Evolutionary conservation across 495 filamentous ascomycete species (phyloP), one percentile per base, ranked within the genome.

Genomic region (Sphaerosporella brunnea): DNA sequence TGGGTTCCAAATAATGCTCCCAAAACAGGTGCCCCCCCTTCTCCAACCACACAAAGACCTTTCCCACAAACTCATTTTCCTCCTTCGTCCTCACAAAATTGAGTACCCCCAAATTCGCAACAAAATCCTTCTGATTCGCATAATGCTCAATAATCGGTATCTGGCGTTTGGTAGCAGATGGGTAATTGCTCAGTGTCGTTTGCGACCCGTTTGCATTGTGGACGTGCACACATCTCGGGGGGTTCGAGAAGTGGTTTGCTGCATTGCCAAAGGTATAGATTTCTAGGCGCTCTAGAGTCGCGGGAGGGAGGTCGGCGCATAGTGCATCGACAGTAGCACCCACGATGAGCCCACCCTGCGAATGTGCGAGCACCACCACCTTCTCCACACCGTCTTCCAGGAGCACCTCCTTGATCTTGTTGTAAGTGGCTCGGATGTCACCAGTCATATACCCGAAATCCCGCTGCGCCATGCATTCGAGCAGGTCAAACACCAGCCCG

Each of bases 191-290:
- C 2, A 46, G 24, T 10, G 43, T 23, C 48, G 53, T 11, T 48
- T 44, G 10, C 46, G 30, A 41, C 8, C 35, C 32, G 30, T 34
- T 36, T n/a, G n/a, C n/a, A n/a, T n/a, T n/a, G 9, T 30, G 60
- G 18, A 53, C 55, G 0, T 57, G 46, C 15, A 65, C 41, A 53
- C 67, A 60, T 5, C 66, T 66, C 51, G 71, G 73, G 3, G 84
- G 84, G 50, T 87, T 86, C 62, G 86, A 88, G 60, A 88, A 93
- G 61, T 90, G 84, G 53, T 86, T 88, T 1, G 84, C 81, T 4
- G 83, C 82, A 47, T 73, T 78, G 51, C 82, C 84, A 55, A 92
- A 93, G 0, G 84, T 90, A 62, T 88, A 90, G 10, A 90, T 74
- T 58, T 92, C 85, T 9, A 92, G 67, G 45, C 81, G 78, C 0